phyloP scores from a whole-genome alignment of 2,329 filamentous ascomycete genomes.

The Penicillium frequentans region DNA sequence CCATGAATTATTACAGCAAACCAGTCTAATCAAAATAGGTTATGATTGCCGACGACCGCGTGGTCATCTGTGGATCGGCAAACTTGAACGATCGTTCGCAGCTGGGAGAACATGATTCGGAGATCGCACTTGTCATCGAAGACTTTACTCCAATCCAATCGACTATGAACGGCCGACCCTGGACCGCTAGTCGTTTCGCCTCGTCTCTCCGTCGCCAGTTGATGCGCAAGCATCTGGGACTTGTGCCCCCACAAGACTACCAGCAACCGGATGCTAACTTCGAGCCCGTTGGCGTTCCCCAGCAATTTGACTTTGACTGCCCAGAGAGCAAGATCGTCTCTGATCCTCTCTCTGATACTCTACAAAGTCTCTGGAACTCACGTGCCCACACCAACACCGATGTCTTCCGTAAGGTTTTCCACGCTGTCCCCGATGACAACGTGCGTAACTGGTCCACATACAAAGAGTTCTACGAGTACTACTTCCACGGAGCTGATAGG shows the following conservation, averaged over 20 bases:
- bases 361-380: slow-evolving; percentile 59
- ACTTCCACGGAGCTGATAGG: slow-evolving; percentile 50
- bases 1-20: neutral
- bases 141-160: slow-evolving; percentile 71
- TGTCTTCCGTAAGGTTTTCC: slow-evolving; percentile 62
- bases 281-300: slow-evolving; percentile 57
- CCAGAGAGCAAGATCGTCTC: slow-evolving; percentile 53
- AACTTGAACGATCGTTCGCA: slow-evolving; percentile 93
- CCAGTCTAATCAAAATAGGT: slow-evolving; percentile 36
- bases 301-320: slow-evolving; percentile 55
- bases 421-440: slow-evolving; percentile 60
- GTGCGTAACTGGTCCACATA: slow-evolving; percentile 62
- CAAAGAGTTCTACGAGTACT: slow-evolving; percentile 63
- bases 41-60: slow-evolving; percentile 81
- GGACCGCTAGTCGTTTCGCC: slow-evolving; percentile 77
- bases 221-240: slow-evolving; percentile 87
- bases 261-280: slow-evolving; percentile 60
- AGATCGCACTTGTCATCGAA: slow-evolving; percentile 86
- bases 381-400: slow-evolving; percentile 60
- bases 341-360: slow-evolving; percentile 58
- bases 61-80: slow-evolving; percentile 80
- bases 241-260: slow-evolving; percentile 71
- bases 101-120: slow-evolving; percentile 84
- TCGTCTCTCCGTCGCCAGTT: slow-evolving; percentile 77
- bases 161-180: slow-evolving; percentile 76